Percentiles rank a stretch among this genome's conserved stretches.
Evolutionary conservation across 129 eudicot genomes (phyloP).

Genomic region (Calendula officinalis): DNA sequence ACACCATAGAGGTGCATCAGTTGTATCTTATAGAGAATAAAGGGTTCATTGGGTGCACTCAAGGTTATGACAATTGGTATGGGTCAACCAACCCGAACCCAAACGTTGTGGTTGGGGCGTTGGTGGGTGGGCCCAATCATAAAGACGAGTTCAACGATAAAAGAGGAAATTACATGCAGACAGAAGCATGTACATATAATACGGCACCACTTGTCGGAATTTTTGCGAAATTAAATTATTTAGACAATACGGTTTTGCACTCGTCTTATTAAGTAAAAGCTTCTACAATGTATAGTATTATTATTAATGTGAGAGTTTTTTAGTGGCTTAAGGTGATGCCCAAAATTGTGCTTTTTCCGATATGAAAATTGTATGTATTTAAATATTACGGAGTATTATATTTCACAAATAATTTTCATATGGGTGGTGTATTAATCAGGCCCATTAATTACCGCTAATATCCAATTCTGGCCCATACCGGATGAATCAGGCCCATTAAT

Average conservation of each 20-base stretch:
- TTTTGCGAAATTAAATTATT: constrained; percentile 60
- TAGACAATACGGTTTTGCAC: constrained; percentile 25
- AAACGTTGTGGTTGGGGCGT: constrained; percentile 57
- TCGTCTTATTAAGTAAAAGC: constrained; percentile 30
- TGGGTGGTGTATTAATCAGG: no score
- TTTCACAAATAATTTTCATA: no score
- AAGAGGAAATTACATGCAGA: constrained; percentile 65
- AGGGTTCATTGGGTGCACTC: constrained; percentile 84
- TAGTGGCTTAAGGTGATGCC: constrained; percentile 10
- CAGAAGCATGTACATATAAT: constrained; percentile 81
- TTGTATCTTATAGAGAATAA: constrained; percentile 52
- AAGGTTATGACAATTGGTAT: constrained; percentile 73
- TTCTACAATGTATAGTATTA: constrained; percentile 16
- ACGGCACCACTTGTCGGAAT: constrained; percentile 78
- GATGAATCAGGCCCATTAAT: no score
- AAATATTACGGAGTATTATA: no score
- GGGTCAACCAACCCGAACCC: constrained; percentile 54
- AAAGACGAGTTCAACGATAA: constrained; percentile 52
- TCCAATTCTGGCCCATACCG: no score
- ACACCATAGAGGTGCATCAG: constrained; percentile 87
- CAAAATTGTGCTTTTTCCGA: no score
- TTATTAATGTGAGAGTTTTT: constrained; percentile 14
- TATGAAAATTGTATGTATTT: no score
- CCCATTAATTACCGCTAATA: no score
- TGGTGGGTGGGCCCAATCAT: constrained; percentile 78